Evolutionary conservation across 176 grass and related monocot genomes (phyloP).

Genomic region (Neostapfia colusana): DNA sequence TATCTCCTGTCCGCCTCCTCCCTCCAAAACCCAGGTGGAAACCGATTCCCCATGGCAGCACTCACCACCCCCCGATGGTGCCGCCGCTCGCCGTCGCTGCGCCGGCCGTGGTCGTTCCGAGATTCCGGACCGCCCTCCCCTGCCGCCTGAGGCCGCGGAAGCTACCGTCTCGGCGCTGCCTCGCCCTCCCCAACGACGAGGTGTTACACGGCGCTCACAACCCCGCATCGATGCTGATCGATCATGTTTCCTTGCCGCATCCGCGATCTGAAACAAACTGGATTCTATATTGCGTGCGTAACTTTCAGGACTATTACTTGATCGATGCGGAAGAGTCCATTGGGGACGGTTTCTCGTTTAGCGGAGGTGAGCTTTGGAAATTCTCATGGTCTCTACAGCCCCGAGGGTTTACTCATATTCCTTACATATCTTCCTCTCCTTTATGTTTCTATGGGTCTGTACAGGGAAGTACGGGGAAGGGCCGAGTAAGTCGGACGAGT

Average conservation of each 20-base stretch:
- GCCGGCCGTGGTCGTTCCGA: conserved; percentile 29
- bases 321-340: conserved; percentile 67
- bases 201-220: conserved; percentile 11
- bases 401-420: neutral
- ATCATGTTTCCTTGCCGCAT: neutral
- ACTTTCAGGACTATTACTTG: conserved; percentile 67
- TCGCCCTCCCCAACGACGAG: conserved; percentile 52
- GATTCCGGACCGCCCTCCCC: conserved; percentile 32
- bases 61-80: conserved; percentile 52
- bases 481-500: conserved; percentile 70
- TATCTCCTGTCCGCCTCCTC: conserved; percentile 43
- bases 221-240: neutral
- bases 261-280: neutral
- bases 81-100: conserved; percentile 40
- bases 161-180: conserved; percentile 39
- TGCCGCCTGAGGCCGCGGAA: conserved; percentile 27
- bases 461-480: conserved; percentile 86
- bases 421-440: neutral
- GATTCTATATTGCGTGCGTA: neutral
- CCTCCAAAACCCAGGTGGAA: conserved; percentile 49
- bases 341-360: conserved; percentile 92
- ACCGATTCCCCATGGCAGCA: conserved; percentile 34
- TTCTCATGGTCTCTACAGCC: neutral
- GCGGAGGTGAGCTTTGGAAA: conserved; percentile 52
- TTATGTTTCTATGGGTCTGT: neutral